These are phyloP conservation scores for Xylariomycetidae sp. DNA, from an alignment of 2,329 filamentous ascomycete genomes.

Conservation along the genomic window DNA sequence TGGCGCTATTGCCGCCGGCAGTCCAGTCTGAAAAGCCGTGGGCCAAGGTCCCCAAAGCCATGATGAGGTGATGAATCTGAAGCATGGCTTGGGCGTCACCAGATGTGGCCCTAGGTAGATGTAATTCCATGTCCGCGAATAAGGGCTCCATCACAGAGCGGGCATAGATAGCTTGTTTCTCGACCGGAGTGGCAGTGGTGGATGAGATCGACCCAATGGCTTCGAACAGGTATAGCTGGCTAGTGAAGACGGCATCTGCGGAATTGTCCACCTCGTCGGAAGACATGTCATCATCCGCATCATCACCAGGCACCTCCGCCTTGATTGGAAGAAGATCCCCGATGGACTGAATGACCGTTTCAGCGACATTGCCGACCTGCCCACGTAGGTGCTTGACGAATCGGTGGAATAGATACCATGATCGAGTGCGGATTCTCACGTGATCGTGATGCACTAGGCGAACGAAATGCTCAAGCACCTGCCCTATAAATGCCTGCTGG, in stretches of 20 bases:
- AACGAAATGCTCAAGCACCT: conserved; percentile 87
- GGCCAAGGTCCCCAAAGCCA: conserved; percentile 89
- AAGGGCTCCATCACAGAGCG: conserved; percentile 85
- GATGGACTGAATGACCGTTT: conserved; percentile 87
- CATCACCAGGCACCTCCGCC: conserved; percentile 76
- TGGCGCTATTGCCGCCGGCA: conserved; percentile 51
- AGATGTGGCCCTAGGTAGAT: conserved; percentile 69
- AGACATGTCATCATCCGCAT: conserved; percentile 86
- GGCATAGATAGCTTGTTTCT: conserved; percentile 83
- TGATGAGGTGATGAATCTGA: conserved; percentile 94
- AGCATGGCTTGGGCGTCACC: conserved; percentile 78
- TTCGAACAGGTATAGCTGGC: conserved; percentile 91
- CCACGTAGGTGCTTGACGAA: conserved; percentile 82
- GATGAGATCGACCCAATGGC: conserved; percentile 91
- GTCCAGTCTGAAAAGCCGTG: conserved; percentile 90
- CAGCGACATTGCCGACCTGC: conserved; percentile 83
- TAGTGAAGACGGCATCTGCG: conserved; percentile 84
- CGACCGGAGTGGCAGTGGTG: conserved; percentile 66
- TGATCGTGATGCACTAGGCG: conserved; percentile 84
- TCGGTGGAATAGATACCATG: conserved; percentile 95
- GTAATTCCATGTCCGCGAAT: conserved; percentile 81
- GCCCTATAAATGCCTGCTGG: conserved; percentile 74
- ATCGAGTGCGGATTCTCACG: conserved; percentile 79
- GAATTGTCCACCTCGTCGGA: conserved; percentile 89
- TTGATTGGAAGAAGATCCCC: conserved; percentile 85